Percentiles rank a stretch among this genome's conserved stretches.
Conservation (phyloP, 148 eudicot genomes). For the Rhododendron molle region DNA sequence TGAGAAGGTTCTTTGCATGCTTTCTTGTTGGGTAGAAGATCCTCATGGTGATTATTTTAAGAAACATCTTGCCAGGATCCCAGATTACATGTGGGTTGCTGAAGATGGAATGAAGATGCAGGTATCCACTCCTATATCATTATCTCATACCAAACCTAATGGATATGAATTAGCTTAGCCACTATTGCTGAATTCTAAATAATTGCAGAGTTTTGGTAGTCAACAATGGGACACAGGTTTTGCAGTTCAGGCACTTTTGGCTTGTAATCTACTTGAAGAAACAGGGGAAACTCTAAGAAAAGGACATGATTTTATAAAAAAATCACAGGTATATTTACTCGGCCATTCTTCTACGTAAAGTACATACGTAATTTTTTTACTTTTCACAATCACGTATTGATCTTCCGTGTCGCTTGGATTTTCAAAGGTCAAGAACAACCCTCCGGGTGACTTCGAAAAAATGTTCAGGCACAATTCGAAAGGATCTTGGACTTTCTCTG, state of each 20-base stretch:
- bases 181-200: background rate
- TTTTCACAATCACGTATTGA: too few species aligned
- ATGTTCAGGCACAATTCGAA: too few species aligned
- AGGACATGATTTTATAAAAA: background rate
- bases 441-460: too few species aligned
- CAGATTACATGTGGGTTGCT: slow-evolving; percentile 38
- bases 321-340: too few species aligned
- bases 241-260: slow-evolving; percentile 26
- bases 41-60: slow-evolving; percentile 34
- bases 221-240: slow-evolving; percentile 30
- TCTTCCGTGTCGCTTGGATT: too few species aligned
- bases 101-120: slow-evolving; percentile 50
- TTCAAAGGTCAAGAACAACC: too few species aligned
- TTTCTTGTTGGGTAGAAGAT: too few species aligned
- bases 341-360: too few species aligned
- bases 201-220: slow-evolving; percentile 36
- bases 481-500: too few species aligned
- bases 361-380: too few species aligned
- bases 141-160: background rate
- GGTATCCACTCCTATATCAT: slow-evolving; percentile 6
- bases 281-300: slow-evolving; percentile 15
- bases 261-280: slow-evolving; percentile 22
- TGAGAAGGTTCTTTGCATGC: too few species aligned
- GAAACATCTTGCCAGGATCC: slow-evolving; percentile 36
- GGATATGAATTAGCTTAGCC: too few species aligned